Evolutionary conservation across 208 protist genomes (phyloP), one percentile per base, ranked within the genome.

Genomic region (Trypanosoma avium): DNA sequence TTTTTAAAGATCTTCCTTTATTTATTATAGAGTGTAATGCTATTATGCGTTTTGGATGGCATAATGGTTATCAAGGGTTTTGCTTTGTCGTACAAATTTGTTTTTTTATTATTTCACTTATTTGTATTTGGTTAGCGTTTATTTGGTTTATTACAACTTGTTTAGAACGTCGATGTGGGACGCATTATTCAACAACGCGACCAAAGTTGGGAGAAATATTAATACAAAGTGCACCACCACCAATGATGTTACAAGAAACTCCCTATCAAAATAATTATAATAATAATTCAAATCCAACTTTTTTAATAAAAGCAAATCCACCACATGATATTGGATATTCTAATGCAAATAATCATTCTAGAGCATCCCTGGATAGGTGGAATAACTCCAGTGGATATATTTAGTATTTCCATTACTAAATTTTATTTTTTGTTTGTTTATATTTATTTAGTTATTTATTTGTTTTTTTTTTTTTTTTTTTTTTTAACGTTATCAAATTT

Each of bases 1-100:
- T 84, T 22, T 61, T 77, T 42, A 82, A 86, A 30, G 84, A 90
- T 67, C 33, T 86, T 0, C 75, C 84, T 9, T 56, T 86, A 40
- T 55, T 84, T 27, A 53, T 84, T 40, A 67, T 86, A 21, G 80
- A 90, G 56, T 66, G 59, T 13, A 29, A 72, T n/a, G 61, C 75
- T 29, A 71, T 76, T 33, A 27, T 73, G 45, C 57, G 65, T 27
- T 61, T 60, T 21, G 80, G 77, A 17, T 84, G 73, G 71, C 64
- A 57, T 26, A 47, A 49, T 3, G 75, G 61, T 26, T 76, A 66
- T 35, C 80, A 86, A 38, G 67, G 40, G 12, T 69, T 67, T 24
- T 75, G 64, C 30, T 83, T 84, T 54, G 58, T 86, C 45, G 35
- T 79, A 46, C 84, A 90, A 35, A 46, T 80, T 22, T 60, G 80